A percentile compares a stretch with the other conserved stretches of the same genome.
Evolutionary conservation across 2,329 filamentous ascomycete species (phyloP).

Genomic region (Botrytis squamosa): DNA sequence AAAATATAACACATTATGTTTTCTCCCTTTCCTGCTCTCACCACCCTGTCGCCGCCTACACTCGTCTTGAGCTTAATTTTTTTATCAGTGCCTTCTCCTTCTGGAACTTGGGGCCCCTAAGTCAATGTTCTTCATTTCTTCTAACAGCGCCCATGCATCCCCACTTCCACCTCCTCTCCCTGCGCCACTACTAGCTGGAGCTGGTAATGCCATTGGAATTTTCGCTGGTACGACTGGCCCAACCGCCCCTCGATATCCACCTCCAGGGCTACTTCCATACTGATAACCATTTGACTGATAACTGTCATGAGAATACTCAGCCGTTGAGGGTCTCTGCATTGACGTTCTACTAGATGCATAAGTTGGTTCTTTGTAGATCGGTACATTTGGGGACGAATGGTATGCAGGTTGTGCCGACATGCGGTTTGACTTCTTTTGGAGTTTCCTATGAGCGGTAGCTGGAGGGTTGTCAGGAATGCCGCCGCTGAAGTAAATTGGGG

Average conservation of each 20-base stretch:
- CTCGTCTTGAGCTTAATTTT: not conserved
- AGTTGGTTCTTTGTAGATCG: conserved; percentile 37
- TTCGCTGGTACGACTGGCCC: conserved; percentile 67
- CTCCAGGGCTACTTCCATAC: conserved; percentile 33
- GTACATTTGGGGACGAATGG: conserved; percentile 36
- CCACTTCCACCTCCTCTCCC: conserved; percentile 27
- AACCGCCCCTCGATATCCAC: conserved; percentile 36
- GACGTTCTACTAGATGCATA: conserved; percentile 25
- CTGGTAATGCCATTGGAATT: conserved; percentile 50
- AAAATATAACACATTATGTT: conserved; percentile 10
- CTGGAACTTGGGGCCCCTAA: conserved; percentile 56
- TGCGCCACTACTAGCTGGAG: not conserved
- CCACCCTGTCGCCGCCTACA: not conserved
- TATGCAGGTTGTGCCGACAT: conserved; percentile 34
- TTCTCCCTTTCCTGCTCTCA: not conserved
- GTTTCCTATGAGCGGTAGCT: conserved; percentile 52
- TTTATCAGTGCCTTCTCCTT: conserved; percentile 26
- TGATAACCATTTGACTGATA: conserved; percentile 33
- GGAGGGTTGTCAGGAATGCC: conserved; percentile 41
- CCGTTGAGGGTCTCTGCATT: conserved; percentile 32
- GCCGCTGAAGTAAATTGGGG: conserved; percentile 35
- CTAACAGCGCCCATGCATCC: conserved; percentile 58
- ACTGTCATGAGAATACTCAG: conserved; percentile 36
- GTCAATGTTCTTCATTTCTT: conserved; percentile 69
- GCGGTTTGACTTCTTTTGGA: conserved; percentile 59